Evolutionary conservation across 1,139 yeast species (phyloP), one percentile per base, ranked within the genome.

Genomic region (Tardiomyces digboiensis): DNA sequence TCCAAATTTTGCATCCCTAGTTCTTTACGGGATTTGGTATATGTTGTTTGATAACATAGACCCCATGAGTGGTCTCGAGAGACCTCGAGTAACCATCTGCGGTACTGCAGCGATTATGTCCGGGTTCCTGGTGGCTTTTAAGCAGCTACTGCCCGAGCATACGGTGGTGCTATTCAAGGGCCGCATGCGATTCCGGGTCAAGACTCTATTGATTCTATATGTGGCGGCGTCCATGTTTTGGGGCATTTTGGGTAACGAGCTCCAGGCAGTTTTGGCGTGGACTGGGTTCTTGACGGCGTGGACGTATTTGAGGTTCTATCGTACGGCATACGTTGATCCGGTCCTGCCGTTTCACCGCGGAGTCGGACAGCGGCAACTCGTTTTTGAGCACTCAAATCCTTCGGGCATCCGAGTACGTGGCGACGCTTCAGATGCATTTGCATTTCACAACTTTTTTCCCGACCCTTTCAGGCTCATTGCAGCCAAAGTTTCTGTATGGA

Each of bases 381-480:
- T 26, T n/a, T 26, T 13, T 16, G 33, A 26, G 33, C 43, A 44
- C 39, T 42, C 49, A 38, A 39, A 44, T 4, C 49, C 59, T 7
- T 65, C 61, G 19, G 51, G 57, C n/a, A 59, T 69, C n/a, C 61
- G 69, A 20, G 62, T 78, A 21, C 65, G 74, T 33, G 97, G 97
- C 39, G 96, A 88, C 61, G 95, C 96, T 0, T 82, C 94, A 0
- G 96, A 88, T 55, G 83, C 94, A 1, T 89, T 89, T 69, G 80
- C 85, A 46, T 70, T 88, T 52, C 80, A 82, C 38, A 84, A 85
- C 55, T 86, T 89, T 61, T 66, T 66, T 8, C 33, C 33, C 16
- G 33, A 26, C 33, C 33, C 33, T n/a, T 26, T 26, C 33, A n/a
- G 33, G 33, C 33, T 26, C 33, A 26, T 26, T 26, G 33, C 33